Evolutionary conservation across 306 rosid species (phyloP).

Genomic region (Cucurbita argyrosperma): DNA sequence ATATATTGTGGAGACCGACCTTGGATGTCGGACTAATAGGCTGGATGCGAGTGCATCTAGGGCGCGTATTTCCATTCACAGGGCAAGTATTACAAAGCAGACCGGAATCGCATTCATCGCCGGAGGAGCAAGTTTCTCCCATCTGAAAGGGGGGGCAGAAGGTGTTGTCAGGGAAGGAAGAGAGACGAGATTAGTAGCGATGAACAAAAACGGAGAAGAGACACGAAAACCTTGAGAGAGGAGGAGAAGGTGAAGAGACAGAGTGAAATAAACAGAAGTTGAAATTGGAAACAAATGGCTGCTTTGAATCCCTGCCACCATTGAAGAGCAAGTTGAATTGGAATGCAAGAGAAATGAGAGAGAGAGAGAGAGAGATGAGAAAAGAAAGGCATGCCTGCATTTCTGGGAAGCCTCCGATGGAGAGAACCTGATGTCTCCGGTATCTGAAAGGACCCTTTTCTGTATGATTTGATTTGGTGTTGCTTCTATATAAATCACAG

Average conservation of each 20-base stretch:
- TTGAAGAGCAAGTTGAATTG: not conserved
- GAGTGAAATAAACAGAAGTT: constrained; percentile 27
- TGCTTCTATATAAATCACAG: not conserved
- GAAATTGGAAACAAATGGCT: constrained; percentile 12
- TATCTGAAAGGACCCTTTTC: not conserved
- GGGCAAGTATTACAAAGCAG: constrained; percentile 55
- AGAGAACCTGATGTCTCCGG: not conserved
- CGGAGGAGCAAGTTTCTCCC: constrained; percentile 80
- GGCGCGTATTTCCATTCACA: constrained; percentile 77
- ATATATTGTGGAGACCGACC: constrained; percentile 18
- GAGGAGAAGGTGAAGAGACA: constrained; percentile 33
- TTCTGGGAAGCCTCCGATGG: not conserved
- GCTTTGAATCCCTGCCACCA: constrained; percentile 21
- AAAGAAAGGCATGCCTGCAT: not conserved
- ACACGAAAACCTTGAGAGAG: constrained; percentile 40
- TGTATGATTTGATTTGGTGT: not conserved
- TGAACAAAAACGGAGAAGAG: not conserved
- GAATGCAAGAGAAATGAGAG: not conserved
- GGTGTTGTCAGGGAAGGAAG: not conserved
- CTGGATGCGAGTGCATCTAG: constrained; percentile 66
- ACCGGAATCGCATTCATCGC: constrained; percentile 48
- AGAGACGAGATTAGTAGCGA: not conserved
- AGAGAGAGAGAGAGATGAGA: not conserved
- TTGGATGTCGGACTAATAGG: constrained; percentile 46
- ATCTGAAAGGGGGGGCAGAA: constrained; percentile 26